Percentiles rank a stretch among this genome's conserved stretches.
Conservation (phyloP, 164 flowering plant species). For the Umbilicus rupestris region DNA sequence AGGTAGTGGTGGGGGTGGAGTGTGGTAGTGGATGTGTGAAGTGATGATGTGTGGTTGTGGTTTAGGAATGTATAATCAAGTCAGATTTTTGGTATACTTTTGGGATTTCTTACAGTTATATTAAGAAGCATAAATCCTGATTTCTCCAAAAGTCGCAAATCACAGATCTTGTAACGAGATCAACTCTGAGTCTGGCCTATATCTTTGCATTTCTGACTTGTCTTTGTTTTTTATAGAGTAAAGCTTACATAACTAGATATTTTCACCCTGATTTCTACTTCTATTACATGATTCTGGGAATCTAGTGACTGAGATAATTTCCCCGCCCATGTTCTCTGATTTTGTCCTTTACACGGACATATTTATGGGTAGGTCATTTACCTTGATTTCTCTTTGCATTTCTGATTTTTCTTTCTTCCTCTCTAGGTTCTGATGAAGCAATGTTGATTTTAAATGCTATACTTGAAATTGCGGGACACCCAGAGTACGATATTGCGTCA, state of each 20-base stretch:
- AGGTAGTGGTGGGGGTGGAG: no score
- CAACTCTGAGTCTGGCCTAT: neutral
- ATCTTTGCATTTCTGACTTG: neutral
- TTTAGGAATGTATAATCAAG: neutral
- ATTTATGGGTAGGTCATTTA: no score
- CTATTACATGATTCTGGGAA: no score
- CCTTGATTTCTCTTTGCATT: no score
- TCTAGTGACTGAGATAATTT: no score
- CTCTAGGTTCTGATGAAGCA: conserved; percentile 76
- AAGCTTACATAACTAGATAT: no score
- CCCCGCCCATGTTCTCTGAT: no score
- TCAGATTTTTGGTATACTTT: neutral
- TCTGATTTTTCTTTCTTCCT: conserved; percentile 8
- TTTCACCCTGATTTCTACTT: no score
- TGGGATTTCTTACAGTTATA: neutral
- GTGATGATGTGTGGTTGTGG: no score
- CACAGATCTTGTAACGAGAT: neutral
- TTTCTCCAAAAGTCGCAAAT: neutral
- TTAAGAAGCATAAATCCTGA: neutral
- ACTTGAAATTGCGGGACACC: conserved; percentile 86
- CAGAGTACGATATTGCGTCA: conserved; percentile 91
- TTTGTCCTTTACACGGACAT: no score
- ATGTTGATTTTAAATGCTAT: conserved; percentile 84
- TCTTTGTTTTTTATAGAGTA: no score
- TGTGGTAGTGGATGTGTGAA: no score